A percentile compares a stretch with the other conserved stretches of the same genome.
Evolutionary conservation across 169 alveolate genomes (phyloP).

Genomic region (Eimeria praecox): DNA sequence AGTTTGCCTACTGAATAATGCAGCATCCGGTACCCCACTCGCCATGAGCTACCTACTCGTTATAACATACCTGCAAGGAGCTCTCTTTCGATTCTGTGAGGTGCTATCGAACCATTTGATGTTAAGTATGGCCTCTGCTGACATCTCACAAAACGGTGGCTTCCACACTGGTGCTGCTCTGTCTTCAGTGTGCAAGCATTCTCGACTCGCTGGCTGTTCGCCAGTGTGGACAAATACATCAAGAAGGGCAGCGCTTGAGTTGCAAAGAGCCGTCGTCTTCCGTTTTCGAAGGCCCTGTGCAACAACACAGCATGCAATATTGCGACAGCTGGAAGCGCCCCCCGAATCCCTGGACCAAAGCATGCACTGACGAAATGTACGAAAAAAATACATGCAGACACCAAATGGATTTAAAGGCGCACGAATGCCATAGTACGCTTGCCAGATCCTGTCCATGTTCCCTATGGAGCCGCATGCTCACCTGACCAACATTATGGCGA

Average conservation of each 20-base stretch:
- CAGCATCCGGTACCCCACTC: background rate
- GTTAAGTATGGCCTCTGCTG: too few relatives aligned
- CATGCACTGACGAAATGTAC: background rate
- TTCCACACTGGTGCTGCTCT: background rate
- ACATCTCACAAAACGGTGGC: too few relatives aligned
- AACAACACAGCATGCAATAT: background rate
- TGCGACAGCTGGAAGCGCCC: background rate
- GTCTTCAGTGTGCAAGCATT: background rate
- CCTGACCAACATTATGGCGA: conserved; percentile 25
- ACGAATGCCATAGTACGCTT: background rate
- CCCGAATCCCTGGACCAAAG: background rate
- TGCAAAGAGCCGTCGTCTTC: conserved; percentile 16
- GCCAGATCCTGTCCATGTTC: too few relatives aligned
- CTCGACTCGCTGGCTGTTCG: conserved; percentile 16
- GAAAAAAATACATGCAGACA: too few relatives aligned
- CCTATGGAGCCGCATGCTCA: background rate
- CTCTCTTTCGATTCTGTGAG: background rate
- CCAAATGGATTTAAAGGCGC: background rate
- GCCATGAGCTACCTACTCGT: background rate
- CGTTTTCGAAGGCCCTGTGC: conserved; percentile 34
- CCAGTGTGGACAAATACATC: conserved; percentile 22
- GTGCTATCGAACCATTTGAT: background rate
- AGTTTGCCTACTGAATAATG: background rate
- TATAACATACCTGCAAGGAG: background rate
- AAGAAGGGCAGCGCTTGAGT: conserved; percentile 7